phyloP scores from a whole-genome alignment of 768 basidiomycete species.

The Boletus coccyginus region DNA sequence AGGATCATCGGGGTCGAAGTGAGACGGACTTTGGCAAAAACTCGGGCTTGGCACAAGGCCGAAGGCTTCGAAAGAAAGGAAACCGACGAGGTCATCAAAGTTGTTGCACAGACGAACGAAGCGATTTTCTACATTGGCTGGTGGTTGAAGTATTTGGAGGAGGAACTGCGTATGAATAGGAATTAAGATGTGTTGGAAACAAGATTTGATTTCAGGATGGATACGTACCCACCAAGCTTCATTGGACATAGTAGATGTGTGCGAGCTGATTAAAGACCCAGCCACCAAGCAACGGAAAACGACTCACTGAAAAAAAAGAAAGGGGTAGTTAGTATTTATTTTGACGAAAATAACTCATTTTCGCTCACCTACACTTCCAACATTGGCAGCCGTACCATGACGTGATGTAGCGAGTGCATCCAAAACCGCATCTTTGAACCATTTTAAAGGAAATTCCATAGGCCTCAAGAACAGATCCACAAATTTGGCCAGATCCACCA shows the following conservation, averaged over 20 bases:
- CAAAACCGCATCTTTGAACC: slow-evolving; percentile 29
- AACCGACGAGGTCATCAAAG: slow-evolving; percentile 30
- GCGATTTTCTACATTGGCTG: slow-evolving; percentile 26
- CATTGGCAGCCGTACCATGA: slow-evolving; percentile 8
- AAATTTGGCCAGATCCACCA: slow-evolving; percentile 21
- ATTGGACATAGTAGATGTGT: slow-evolving; percentile 21
- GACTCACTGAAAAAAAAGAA: slow-evolving; percentile 4
- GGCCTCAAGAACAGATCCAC: not conserved
- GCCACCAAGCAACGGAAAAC: slow-evolving; percentile 28
- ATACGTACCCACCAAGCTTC: slow-evolving; percentile 34
- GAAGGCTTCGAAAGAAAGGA: slow-evolving; percentile 26
- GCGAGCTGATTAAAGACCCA: slow-evolving; percentile 31
- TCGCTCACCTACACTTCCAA: slow-evolving; percentile 7
- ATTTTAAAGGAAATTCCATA: slow-evolving; percentile 17
- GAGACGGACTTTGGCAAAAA: slow-evolving; percentile 12
- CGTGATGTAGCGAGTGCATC: slow-evolving; percentile 20
- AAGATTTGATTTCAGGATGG: too few species aligned
- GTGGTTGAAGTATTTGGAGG: slow-evolving; percentile 5
- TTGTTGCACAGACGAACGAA: slow-evolving; percentile 31
- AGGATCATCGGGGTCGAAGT: not conserved
- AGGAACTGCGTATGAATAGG: not conserved
- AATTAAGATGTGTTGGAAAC: not conserved
- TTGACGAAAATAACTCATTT: not conserved
- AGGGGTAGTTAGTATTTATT: not conserved
- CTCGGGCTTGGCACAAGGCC: slow-evolving; percentile 16